Percentiles rank a stretch among this genome's conserved stretches.
Evolutionary conservation across 352 stramenopile genomes (phyloP).

Genomic region (Elongisporangium anandrum): DNA sequence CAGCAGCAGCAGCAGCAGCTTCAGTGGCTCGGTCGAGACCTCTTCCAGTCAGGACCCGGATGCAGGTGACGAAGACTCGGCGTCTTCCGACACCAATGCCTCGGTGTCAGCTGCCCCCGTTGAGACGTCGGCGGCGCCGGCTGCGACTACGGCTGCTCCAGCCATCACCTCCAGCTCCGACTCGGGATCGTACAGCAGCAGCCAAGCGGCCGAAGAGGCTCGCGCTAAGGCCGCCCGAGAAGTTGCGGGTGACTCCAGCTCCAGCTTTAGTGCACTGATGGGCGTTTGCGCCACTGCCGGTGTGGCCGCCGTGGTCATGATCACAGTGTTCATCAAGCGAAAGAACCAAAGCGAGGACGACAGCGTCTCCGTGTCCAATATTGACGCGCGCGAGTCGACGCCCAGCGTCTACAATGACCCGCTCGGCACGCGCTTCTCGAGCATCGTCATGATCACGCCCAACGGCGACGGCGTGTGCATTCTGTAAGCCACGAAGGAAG

Average conservation of each 20-base stretch:
- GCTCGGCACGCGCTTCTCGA: slow-evolving; percentile 74
- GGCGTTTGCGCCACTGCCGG: slow-evolving; percentile 18
- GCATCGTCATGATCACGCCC: slow-evolving; percentile 84
- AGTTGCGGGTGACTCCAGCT: slow-evolving; percentile 16
- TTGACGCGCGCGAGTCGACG: slow-evolving; percentile 36
- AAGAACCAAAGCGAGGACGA: slow-evolving; percentile 22
- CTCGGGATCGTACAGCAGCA: slow-evolving; percentile 17
- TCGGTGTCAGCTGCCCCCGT: slow-evolving; percentile 8
- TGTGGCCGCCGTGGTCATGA: slow-evolving; percentile 37
- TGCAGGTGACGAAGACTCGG: slow-evolving; percentile 23
- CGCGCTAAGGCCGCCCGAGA: slow-evolving; percentile 34
- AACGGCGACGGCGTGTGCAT: slow-evolving; percentile 80
- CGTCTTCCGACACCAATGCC: slow-evolving; percentile 7
- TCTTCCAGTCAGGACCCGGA: slow-evolving; percentile 26
- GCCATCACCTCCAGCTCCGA: slow-evolving; percentile 1
- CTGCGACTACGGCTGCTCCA: slow-evolving; percentile 5
- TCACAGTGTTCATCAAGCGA: slow-evolving; percentile 56
- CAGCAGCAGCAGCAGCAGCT: too few relatives aligned
- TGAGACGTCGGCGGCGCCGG: slow-evolving; percentile 8
- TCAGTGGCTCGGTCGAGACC: slow-evolving; percentile 7
- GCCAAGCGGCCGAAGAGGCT: slow-evolving; percentile 32
- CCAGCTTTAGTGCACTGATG: slow-evolving; percentile 8
- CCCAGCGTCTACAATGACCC: slow-evolving; percentile 74
- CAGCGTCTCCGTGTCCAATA: slow-evolving; percentile 29
- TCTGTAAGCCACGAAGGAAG: slow-evolving; percentile 25